Evolutionary conservation across 306 rosid species (phyloP), one percentile per base, ranked within the genome.

Genomic region (Rosa rugosa): DNA sequence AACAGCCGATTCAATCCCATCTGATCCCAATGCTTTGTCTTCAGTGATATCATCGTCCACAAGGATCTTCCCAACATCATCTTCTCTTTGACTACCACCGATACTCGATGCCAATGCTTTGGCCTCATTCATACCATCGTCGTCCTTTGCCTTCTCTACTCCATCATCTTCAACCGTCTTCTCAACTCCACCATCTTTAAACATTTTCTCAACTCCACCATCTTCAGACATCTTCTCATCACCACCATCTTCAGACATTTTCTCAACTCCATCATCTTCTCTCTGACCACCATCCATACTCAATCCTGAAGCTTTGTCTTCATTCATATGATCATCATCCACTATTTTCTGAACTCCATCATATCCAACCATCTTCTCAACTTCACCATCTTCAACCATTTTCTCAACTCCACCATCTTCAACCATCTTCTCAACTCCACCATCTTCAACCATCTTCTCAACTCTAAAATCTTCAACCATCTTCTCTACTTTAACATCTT

Each of bases 41-140:
- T 79, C 85, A 69, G 34, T 46, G 65, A 20, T 45, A 11, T 57
- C 79, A 40, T 80, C 82, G 41, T 40, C 76, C 45, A 11, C 79
- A 74, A 56, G 68, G 57, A 22, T 50, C 63, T 69, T 64, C 53
- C 38, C 75, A 34, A 27, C 80, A 60, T 54, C 78, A 41, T 56
- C 82, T 59, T 72, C 69, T 40, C 38, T 14, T 16, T 22, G 79
- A 71, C 73, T 59, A 13, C 66, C 38, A 11, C 49, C 64, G 41
- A 77, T 54, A 66, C 51, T 11, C 40, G 45, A 69, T 25, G 70
- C 78, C 46, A 31, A 5, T 27, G 25, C 20, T 22, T 59, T 11
- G 13, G 34, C 79, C 72, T 57, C 76, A 75, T 46, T 62, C 40
- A 12, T 22, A n/a, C 13, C 64, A n/a, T 22, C 18, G 1, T 14